Conservation (phyloP, 2,329 filamentous ascomycete species). For the Ceratocystis lukuohia region DNA sequence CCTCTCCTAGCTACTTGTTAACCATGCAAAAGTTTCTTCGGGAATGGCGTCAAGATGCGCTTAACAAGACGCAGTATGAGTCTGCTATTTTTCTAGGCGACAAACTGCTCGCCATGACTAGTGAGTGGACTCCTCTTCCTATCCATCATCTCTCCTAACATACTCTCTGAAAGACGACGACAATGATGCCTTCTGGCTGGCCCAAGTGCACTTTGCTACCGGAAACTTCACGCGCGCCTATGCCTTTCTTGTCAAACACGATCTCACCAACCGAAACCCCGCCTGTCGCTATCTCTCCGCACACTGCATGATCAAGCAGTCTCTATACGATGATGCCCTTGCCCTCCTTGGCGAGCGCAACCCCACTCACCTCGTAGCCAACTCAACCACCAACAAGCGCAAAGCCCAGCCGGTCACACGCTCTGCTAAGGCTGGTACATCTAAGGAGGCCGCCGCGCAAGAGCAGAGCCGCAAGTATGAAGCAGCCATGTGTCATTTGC, state of each 20-base stretch:
- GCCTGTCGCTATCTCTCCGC: constrained; percentile 87
- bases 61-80: constrained; percentile 93
- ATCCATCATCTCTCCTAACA: not conserved
- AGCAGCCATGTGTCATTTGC: constrained; percentile 91
- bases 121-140: constrained; percentile 36
- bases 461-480: constrained; percentile 56
- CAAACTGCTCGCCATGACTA: constrained; percentile 86
- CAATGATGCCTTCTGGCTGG: constrained; percentile 90
- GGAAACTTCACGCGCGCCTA: constrained; percentile 91
- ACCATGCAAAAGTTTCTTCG: constrained; percentile 84
- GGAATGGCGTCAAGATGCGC: constrained; percentile 86
- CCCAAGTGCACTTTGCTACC: constrained; percentile 93
- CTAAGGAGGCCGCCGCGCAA: constrained; percentile 19
- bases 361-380: constrained; percentile 72
- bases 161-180: constrained; percentile 54
- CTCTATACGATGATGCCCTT: constrained; percentile 78
- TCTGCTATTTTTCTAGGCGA: constrained; percentile 94
- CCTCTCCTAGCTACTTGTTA: not conserved
- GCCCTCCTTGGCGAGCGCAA: constrained; percentile 80
- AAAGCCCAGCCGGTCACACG: constrained; percentile 45
- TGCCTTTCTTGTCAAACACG: constrained; percentile 69
- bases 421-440: constrained; percentile 24
- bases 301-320: constrained; percentile 88
- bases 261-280: constrained; percentile 66
- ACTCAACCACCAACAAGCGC: constrained; percentile 42